phyloP scores from a whole-genome alignment of 2,329 filamentous ascomycete species.

The Cladosporium phlei region DNA sequence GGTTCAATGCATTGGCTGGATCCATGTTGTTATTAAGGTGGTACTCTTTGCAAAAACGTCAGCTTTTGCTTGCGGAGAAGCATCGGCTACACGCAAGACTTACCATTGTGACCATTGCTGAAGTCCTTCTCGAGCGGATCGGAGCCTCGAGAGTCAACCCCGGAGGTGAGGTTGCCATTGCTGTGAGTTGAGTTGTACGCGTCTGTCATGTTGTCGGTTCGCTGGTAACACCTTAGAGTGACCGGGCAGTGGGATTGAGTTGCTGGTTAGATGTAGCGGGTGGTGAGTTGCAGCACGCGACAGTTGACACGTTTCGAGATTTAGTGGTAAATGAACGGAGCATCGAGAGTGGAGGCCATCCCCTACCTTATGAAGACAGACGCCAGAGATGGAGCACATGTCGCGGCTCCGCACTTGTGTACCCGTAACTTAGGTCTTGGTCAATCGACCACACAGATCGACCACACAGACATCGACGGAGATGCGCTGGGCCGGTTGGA shows the following conservation, averaged over 20 bases:
- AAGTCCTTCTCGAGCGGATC: slow-evolving; percentile 44
- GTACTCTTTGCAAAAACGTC: slow-evolving; percentile 21
- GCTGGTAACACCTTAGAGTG: too few species aligned
- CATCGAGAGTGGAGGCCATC: slow-evolving; percentile 3
- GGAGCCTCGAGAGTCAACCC: slow-evolving; percentile 1
- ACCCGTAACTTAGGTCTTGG: slow-evolving; percentile 4
- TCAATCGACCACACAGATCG: slow-evolving; percentile 5
- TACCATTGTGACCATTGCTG: slow-evolving; percentile 31
- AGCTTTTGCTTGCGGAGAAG: neutral
- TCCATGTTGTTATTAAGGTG: slow-evolving; percentile 33
- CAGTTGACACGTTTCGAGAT: too few species aligned
- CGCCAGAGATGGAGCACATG: slow-evolving; percentile 10
- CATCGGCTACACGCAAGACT: neutral
- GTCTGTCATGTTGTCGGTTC: slow-evolving; percentile 15
- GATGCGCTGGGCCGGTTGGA: slow-evolving; percentile 10
- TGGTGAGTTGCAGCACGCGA: too few species aligned
- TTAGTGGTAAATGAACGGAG: neutral
- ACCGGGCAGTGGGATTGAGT: too few species aligned
- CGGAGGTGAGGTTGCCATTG: slow-evolving; percentile 26
- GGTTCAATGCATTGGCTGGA: slow-evolving; percentile 37
- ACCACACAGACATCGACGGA: slow-evolving; percentile 4
- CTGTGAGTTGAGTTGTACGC: slow-evolving; percentile 24
- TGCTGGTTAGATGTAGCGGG: neutral
- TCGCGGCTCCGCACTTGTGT: slow-evolving; percentile 17
- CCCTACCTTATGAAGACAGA: slow-evolving; percentile 12